These are phyloP conservation scores for Cucurbita argyrosperma DNA, from an alignment of 306 rosid genomes.

Conservation along the genomic window DNA sequence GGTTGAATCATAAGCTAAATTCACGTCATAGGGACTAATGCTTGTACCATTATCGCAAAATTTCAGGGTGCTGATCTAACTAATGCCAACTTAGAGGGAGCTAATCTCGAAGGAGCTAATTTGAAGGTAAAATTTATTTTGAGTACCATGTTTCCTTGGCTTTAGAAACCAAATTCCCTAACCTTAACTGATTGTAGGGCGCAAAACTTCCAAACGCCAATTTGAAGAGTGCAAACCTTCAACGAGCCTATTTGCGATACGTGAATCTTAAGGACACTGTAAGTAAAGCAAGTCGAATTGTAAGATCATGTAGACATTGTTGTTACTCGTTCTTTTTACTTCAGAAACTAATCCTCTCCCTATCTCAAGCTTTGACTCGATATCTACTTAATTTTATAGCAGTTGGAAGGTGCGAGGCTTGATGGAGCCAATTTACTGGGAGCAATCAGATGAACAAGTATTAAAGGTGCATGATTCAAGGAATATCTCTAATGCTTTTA, in stretches of 20 bases:
- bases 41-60: neutral
- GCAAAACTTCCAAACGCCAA: constrained; percentile 72
- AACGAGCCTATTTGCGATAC: constrained; percentile 74
- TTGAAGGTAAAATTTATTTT: constrained; percentile 50
- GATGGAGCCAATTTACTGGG: constrained; percentile 90
- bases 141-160: neutral
- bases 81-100: constrained; percentile 87
- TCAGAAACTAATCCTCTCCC: too few species aligned
- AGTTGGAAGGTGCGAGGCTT: constrained; percentile 81
- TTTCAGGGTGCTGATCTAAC: constrained; percentile 88
- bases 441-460: constrained; percentile 32
- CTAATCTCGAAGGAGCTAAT: constrained; percentile 84
- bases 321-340: neutral
- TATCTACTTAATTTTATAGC: constrained; percentile 20
- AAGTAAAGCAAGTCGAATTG: constrained; percentile 15
- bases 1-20: neutral
- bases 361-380: neutral
- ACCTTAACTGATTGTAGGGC: constrained; percentile 28
- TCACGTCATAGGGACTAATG: constrained; percentile 1
- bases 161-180: neutral
- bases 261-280: constrained; percentile 70
- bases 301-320: neutral
- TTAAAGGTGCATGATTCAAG: neutral
- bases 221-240: constrained; percentile 77
- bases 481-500: neutral